A percentile compares a stretch with the other conserved stretches of the same genome.
Evolutionary conservation across 768 basidiomycete genomes (phyloP).

Genomic region (Fistulinella prunicolor): DNA sequence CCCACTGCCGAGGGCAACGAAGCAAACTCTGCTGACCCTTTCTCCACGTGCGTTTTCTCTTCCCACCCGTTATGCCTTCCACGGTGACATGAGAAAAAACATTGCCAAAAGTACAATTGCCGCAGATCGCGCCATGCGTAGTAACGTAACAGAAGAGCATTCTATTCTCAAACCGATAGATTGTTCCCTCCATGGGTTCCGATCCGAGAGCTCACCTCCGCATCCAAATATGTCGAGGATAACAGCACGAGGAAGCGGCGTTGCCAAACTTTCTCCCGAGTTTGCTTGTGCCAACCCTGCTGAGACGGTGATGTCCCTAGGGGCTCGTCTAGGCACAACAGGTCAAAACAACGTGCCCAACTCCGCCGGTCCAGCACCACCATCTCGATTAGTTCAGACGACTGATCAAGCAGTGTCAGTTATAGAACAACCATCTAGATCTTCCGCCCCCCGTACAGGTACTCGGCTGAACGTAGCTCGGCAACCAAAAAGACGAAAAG

Average conservation of each 20-base stretch:
- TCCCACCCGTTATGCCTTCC: background rate
- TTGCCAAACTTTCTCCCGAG: background rate
- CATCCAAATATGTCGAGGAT: background rate
- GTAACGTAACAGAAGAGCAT: background rate
- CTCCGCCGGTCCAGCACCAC: conserved; percentile 12
- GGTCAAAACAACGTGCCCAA: conserved; percentile 4
- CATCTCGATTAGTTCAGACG: background rate
- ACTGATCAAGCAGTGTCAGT: conserved; percentile 4
- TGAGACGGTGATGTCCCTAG: background rate
- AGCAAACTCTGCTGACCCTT: background rate
- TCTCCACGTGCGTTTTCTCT: conserved; percentile 16
- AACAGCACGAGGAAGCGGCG: conserved; percentile 2
- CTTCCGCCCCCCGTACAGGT: background rate
- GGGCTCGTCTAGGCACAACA: background rate
- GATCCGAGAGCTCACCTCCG: background rate
- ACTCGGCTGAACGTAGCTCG: background rate
- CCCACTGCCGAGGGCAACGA: no score
- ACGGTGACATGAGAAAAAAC: background rate
- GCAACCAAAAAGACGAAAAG: background rate
- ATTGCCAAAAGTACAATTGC: background rate
- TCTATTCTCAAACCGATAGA: background rate
- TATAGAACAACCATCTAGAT: background rate
- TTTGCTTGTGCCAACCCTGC: background rate
- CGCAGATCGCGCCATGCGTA: conserved; percentile 1
- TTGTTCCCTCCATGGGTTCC: background rate